Conservation (phyloP, 2,329 filamentous ascomycete genomes). For the Trichoderma koningii region DNA sequence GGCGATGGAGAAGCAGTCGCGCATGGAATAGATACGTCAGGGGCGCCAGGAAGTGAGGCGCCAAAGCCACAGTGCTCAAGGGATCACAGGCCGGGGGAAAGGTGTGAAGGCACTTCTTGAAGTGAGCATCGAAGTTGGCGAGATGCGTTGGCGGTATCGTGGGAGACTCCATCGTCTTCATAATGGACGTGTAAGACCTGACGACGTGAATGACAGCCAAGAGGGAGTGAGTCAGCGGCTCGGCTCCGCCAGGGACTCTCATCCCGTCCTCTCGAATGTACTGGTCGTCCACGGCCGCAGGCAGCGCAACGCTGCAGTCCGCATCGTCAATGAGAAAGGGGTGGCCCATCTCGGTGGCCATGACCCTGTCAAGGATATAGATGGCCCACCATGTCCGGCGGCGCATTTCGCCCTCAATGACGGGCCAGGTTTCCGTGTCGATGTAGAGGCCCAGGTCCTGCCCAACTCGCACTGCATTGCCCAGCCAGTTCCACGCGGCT, state of each 20-base stretch:
- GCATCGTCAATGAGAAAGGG: conserved; percentile 82
- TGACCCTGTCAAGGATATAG: conserved; percentile 81
- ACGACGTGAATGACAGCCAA: conserved; percentile 80
- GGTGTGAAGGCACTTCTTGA: conserved; percentile 70
- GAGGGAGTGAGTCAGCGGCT: conserved; percentile 68
- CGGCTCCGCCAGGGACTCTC: conserved; percentile 52
- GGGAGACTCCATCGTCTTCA: conserved; percentile 68
- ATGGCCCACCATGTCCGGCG: conserved; percentile 91
- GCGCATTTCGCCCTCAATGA: conserved; percentile 82
- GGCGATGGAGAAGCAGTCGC: conserved; percentile 82
- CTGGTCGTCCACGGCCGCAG: conserved; percentile 78
- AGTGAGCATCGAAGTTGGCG: conserved; percentile 78
- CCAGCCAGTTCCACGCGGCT: conserved; percentile 83
- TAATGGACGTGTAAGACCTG: conserved; percentile 72
- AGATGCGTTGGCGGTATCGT: conserved; percentile 68
- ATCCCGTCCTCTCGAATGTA: conserved; percentile 64
- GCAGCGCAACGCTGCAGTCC: conserved; percentile 83
- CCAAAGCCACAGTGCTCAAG: conserved; percentile 65
- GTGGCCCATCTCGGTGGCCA: conserved; percentile 78
- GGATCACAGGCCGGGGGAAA: conserved; percentile 77
- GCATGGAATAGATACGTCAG: conserved; percentile 79
- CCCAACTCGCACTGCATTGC: conserved; percentile 73
- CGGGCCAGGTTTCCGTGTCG: conserved; percentile 71
- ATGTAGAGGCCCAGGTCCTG: conserved; percentile 82
- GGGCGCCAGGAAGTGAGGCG: conserved; percentile 73